These are phyloP conservation scores for Eucalyptus caleyi DNA, from an alignment of 345 rosid species.

Conservation along the genomic window DNA sequence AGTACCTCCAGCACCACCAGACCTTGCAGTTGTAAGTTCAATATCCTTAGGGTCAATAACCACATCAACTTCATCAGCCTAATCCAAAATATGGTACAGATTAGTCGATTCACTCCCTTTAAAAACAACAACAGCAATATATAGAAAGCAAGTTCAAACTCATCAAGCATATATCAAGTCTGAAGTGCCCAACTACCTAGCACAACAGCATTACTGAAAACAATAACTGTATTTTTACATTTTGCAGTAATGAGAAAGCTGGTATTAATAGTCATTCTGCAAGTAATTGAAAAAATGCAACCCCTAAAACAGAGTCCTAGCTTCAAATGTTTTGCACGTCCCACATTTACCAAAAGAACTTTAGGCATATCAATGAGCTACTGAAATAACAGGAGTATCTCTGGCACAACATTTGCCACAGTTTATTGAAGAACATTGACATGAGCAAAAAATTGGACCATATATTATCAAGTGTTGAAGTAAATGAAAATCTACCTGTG, in stretches of 20 bases:
- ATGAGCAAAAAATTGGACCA: background rate
- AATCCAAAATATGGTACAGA: background rate
- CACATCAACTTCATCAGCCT: constrained; percentile 97
- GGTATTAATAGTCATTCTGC: background rate
- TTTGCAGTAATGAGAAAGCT: background rate
- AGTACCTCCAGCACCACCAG: constrained; percentile 98
- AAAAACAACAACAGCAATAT: background rate
- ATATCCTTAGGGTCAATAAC: constrained; percentile 90
- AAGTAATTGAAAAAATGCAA: background rate
- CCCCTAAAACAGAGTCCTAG: background rate
- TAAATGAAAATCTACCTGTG: constrained; percentile 42
- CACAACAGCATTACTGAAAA: background rate
- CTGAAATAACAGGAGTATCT: background rate
- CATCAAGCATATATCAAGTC: background rate
- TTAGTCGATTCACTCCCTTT: background rate
- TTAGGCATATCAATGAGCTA: background rate
- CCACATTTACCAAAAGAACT: background rate
- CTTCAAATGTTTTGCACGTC: background rate
- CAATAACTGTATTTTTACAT: background rate
- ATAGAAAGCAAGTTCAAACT: background rate
- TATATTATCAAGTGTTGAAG: background rate
- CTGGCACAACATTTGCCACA: background rate
- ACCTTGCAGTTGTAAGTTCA: constrained; percentile 90
- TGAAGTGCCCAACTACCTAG: background rate
- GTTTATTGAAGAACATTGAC: background rate